phyloP scores from a whole-genome alignment of 2,329 filamentous ascomycete genomes.

The Scopulariopsis brevicaulis region DNA sequence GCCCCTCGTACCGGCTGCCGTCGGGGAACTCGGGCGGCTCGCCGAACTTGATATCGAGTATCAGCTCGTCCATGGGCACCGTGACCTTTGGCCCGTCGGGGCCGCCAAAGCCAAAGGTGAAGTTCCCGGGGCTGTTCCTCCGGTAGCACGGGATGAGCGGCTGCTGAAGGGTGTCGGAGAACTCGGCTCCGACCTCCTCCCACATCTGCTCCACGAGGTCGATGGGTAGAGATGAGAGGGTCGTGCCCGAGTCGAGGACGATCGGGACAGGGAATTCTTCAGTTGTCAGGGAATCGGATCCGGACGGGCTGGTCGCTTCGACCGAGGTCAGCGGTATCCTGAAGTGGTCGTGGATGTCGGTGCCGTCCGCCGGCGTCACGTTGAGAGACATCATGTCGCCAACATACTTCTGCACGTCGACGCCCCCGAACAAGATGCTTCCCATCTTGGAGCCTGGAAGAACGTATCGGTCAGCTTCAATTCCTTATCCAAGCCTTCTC shows the following conservation, averaged over 20 bases:
- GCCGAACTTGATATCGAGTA: constrained; percentile 31
- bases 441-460: constrained; percentile 44
- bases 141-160: constrained; percentile 40
- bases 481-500: not conserved
- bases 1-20: constrained; percentile 27
- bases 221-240: constrained; percentile 56
- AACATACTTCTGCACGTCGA: constrained; percentile 63
- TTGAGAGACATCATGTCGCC: constrained; percentile 52
- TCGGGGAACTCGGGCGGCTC: constrained; percentile 21
- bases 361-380: constrained; percentile 32
- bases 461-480: not conserved
- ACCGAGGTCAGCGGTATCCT: constrained; percentile 35
- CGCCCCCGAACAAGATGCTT: constrained; percentile 68
- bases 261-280: constrained; percentile 38
- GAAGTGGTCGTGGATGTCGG: constrained; percentile 32
- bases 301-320: constrained; percentile 33
- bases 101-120: constrained; percentile 42
- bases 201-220: constrained; percentile 42
- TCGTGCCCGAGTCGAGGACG: constrained; percentile 67
- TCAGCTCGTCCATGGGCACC: constrained; percentile 43
- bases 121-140: constrained; percentile 30
- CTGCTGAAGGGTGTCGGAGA: constrained; percentile 18
- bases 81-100: constrained; percentile 34
- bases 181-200: constrained; percentile 41
- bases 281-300: constrained; percentile 33